Conservation (phyloP, 352 stramenopile genomes). For the Globisporangium iwayamae region DNA sequence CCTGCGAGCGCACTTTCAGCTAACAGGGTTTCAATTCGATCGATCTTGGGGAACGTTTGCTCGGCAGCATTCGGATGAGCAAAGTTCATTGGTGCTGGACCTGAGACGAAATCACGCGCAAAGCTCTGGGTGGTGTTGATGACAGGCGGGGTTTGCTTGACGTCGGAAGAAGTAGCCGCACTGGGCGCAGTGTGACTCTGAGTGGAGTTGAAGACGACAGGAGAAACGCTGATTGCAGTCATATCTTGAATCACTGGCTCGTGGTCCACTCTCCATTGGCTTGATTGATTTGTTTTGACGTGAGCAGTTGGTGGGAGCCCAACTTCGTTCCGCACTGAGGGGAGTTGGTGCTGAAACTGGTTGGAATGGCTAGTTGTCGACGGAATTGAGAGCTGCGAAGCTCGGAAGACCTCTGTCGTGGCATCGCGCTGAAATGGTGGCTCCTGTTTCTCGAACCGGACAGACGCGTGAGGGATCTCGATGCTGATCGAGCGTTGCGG, state of each 20-base stretch:
- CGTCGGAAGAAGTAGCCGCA: background rate
- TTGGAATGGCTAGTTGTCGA: background rate
- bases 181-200: background rate
- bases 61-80: background rate
- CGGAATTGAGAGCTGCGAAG: background rate
- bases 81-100: background rate
- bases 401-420: background rate
- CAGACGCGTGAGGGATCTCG: slow-evolving; percentile 1
- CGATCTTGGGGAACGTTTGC: background rate
- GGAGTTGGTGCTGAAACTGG: background rate
- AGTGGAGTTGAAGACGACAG: background rate
- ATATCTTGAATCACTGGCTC: background rate
- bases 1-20: background rate
- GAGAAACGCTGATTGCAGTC: background rate
- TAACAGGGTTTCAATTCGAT: background rate
- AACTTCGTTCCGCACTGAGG: background rate
- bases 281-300: background rate
- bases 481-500: slow-evolving; percentile 4
- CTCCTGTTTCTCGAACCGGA: background rate
- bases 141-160: background rate
- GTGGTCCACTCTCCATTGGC: background rate
- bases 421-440: background rate
- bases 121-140: background rate
- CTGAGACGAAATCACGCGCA: background rate
- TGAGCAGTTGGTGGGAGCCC: background rate